A percentile compares a stretch with the other conserved stretches of the same genome.
phyloP scores from a whole-genome alignment of 495 filamentous ascomycete species.

The Hyaloscypha variabilis region DNA sequence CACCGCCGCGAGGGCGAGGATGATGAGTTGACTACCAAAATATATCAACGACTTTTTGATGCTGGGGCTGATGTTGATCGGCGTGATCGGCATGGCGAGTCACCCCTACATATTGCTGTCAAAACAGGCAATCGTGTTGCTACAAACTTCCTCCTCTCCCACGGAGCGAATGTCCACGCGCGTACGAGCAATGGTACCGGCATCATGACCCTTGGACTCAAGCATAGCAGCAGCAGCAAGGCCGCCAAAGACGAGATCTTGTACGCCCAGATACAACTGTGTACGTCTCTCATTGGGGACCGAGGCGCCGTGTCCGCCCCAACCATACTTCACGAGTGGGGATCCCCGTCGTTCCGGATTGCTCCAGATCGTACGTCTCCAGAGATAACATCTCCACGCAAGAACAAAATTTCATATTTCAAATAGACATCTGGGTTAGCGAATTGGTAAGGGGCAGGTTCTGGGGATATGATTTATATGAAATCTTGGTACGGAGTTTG shows the following conservation, averaged over 20 bases:
- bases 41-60: conserved; percentile 38
- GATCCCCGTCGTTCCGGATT: conserved; percentile 1
- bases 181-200: conserved; percentile 8
- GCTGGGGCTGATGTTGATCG: conserved; percentile 39
- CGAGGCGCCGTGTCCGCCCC: conserved; percentile 14
- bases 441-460: neutral
- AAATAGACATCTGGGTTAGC: neutral
- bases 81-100: conserved; percentile 48
- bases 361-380: neutral
- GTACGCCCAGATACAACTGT: conserved; percentile 20
- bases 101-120: conserved; percentile 47
- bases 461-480: neutral
- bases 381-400: neutral
- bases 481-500: neutral
- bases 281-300: conserved; percentile 8
- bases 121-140: conserved; percentile 46
- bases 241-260: conserved; percentile 9
- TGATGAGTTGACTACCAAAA: conserved; percentile 28
- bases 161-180: conserved; percentile 46
- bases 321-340: conserved; percentile 17
- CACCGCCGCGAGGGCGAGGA: conserved; percentile 41
- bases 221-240: conserved; percentile 13
- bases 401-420: neutral
- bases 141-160: conserved; percentile 43
- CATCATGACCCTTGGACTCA: conserved; percentile 19